Conservation (phyloP, 2,329 filamentous ascomycete species). For the Sporothrix sp. region DNA sequence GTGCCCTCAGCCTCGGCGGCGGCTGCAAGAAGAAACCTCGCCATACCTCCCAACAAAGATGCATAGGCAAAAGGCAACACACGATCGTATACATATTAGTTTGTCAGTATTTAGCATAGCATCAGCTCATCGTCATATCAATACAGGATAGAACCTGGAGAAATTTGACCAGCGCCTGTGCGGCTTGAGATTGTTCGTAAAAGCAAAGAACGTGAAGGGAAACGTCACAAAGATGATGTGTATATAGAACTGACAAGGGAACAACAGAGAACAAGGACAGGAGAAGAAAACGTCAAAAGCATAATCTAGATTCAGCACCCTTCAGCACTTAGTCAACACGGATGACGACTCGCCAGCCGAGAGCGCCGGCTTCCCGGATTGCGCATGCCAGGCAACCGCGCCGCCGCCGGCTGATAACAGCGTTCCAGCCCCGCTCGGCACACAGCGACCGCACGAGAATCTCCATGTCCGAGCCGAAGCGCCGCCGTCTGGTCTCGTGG, state of each 20-base stretch:
- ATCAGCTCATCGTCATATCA: background rate
- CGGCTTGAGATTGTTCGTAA: too few species aligned
- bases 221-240: too few species aligned
- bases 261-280: too few species aligned
- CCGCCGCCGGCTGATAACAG: constrained; percentile 56
- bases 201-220: too few species aligned
- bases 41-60: too few species aligned
- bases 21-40: too few species aligned
- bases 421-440: constrained; percentile 64
- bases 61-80: too few species aligned
- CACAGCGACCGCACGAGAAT: constrained; percentile 64
- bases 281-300: too few species aligned
- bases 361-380: constrained; percentile 61
- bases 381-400: constrained; percentile 65
- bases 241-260: too few species aligned
- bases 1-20: too few species aligned
- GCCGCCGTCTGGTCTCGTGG: constrained; percentile 45
- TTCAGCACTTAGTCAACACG: constrained; percentile 41
- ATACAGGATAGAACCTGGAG: background rate
- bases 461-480: constrained; percentile 57
- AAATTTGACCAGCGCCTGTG: too few species aligned
- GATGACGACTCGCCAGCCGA: constrained; percentile 60
- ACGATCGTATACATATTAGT: background rate
- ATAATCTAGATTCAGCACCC: too few species aligned
- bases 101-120: background rate